Evolutionary conservation across 2,329 filamentous ascomycete genomes (phyloP), one percentile per base, ranked within the genome.

Genomic region (Paecilomyces dactylethromorphus): DNA sequence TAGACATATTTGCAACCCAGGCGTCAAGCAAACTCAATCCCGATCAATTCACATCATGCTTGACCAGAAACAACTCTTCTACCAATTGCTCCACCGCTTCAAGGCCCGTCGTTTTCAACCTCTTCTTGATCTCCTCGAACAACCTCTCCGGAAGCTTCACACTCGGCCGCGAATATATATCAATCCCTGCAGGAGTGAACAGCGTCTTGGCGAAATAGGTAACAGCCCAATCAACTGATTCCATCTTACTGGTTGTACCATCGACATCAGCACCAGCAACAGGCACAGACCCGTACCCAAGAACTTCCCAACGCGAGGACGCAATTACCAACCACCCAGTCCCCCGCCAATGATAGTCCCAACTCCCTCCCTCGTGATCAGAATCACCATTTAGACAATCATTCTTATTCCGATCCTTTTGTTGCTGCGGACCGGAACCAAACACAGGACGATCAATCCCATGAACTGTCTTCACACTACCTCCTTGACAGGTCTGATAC

Each of bases 181-280:
- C 91, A 31, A 96, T 68, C 0, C 91, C 91, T 58, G 91, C 89
- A 62, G 88, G 88, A 6, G 91, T 94, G 66, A 96, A 95, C 52
- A 92, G 65, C 24, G 90, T 95, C 68, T 89, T 87, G 62, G 87
- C 87, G 73, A 96, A 96, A 81, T 88, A 93, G 3, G 90, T 95
- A 13, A 96, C 89, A 1, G 84, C 85, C 89, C 90, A 96, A 33
- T 76, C 65, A 15, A 63, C 63, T 65, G 82, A 81, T 72, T 74
- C 74, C 7, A 63, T 65, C 10, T 58, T 31, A n/a, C 15, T 13
- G 5, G 39, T 32, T 29, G 26, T 35, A n/a, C 62, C 60, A 2
- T 68, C 68, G 55, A 65, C 66, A 3, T 64, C 62, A 31, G 58
- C 68, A 0, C 74, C 75, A 32, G 71, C 78, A 13, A 74, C 29